Evolutionary conservation across 2,329 filamentous ascomycete genomes (phyloP).

Genomic region (Allantophomopsis cytisporea): DNA sequence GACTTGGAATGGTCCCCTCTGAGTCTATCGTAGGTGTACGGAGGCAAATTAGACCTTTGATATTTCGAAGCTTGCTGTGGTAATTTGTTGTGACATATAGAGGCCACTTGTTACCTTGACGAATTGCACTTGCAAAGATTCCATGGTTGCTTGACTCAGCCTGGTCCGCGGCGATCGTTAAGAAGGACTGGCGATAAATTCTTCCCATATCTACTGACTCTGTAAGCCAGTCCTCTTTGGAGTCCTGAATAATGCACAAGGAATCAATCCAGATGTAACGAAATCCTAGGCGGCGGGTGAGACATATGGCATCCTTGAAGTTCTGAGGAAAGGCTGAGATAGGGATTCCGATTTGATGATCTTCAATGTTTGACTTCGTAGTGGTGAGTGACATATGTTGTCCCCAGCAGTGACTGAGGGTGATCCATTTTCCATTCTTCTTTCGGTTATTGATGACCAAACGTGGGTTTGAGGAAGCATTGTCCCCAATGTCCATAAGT

Average conservation of each 20-base stretch:
- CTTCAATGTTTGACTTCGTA: constrained; percentile 1
- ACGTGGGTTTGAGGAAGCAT: neutral
- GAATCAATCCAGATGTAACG: constrained; percentile 10
- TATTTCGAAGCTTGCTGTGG: neutral
- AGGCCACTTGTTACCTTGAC: neutral
- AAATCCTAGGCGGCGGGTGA: constrained; percentile 3
- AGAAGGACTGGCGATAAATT: constrained; percentile 5
- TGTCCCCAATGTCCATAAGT: neutral
- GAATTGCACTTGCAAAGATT: neutral
- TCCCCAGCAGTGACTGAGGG: constrained; percentile 10
- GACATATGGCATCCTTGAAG: constrained; percentile 8
- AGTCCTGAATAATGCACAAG: constrained; percentile 9
- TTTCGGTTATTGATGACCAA: neutral
- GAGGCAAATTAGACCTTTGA: neutral
- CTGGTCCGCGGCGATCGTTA: constrained; percentile 6
- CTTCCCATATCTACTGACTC: constrained; percentile 7
- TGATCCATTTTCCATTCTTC: constrained; percentile 3
- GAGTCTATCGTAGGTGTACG: neutral
- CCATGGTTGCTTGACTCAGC: constrained; percentile 1
- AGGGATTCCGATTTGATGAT: constrained; percentile 2
- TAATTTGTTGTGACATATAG: neutral
- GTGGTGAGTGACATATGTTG: constrained; percentile 2
- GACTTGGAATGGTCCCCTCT: neutral
- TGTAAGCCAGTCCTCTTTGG: constrained; percentile 6
- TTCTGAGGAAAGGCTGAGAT: constrained; percentile 3